Base-by-base conservation (phyloP, 805 yeast genomes). In the Saturnispora sanitii region DNA sequence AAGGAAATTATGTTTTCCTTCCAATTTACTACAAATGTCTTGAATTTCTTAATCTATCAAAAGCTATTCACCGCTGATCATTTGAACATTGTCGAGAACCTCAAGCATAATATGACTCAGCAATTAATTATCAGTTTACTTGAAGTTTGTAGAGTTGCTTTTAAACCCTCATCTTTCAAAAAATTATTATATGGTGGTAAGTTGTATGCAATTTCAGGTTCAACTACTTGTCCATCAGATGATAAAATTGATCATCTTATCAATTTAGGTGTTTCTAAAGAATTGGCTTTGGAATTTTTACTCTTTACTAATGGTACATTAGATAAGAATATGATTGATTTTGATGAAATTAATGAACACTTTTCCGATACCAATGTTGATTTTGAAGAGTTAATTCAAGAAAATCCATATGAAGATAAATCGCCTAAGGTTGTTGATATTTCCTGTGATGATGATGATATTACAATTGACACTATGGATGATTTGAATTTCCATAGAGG, bases 61-160 rank as follows among this genome's bases (percentile, higher is more conserved):
- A 53, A 56, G 5, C 44, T 68, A 2, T 51, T 72, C 15, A 58
- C 53, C 11, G 30, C 53, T 3, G 57, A 53, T 9, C 47, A 55
- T 18, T 40, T 48, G 4, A 44, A 53, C 13, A 43, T 53, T 15
- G 42, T 56, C 16, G 48, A 45, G 7, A 40, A 39, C 15, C 44
- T 41, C 11, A 48, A 47, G 16, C 43, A 48, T 13, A 62, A 58
- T 22, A 50, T 67, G 26, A 68, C 73, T 0, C 37, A 53, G 11
- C 46, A 48, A 1, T 60, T 76, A 4, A 60, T 73, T 35, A 71
- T 70, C 21, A 71, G 69, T 43, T 39, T 75, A 1, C 56, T 75
- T 15, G 55, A 62, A 3, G 60, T 77, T 32, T 54, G 72, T 23
- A 66, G 65, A 36, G 62, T 66, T 36, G 59, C 69, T 1, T 72